Percentiles rank a stretch among this genome's conserved stretches.
phyloP scores from a whole-genome alignment of 2,329 filamentous ascomycete genomes.

The Chrysoporthe deuterocubensis region DNA sequence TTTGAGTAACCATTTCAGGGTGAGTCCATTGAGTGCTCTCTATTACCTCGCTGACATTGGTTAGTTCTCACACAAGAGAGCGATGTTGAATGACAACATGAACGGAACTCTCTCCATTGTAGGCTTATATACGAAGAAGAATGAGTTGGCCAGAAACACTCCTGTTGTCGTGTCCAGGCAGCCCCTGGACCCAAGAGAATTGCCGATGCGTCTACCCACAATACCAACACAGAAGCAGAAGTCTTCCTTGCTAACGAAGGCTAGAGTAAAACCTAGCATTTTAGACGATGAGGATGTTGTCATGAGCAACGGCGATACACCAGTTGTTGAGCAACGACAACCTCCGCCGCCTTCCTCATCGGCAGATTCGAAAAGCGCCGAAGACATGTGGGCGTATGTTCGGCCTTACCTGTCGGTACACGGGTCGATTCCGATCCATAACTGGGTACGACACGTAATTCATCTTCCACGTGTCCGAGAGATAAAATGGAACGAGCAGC shows the following conservation, averaged over 20 bases:
- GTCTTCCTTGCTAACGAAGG: neutral
- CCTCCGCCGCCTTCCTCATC: neutral
- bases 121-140: constrained; percentile 22
- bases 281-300: neutral
- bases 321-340: neutral
- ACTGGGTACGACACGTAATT: constrained; percentile 34
- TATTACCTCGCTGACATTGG: neutral
- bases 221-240: neutral
- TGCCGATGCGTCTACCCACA: constrained; percentile 18
- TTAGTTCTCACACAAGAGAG: constrained; percentile 30
- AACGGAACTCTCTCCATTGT: constrained; percentile 37
- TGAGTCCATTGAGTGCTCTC: neutral
- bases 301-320: neutral
- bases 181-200: constrained; percentile 23
- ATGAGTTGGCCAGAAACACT: constrained; percentile 9
- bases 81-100: constrained; percentile 36
- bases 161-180: constrained; percentile 33
- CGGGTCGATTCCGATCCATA: constrained; percentile 24
- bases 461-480: constrained; percentile 35
- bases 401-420: constrained; percentile 32
- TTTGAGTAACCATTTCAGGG: constrained; percentile 15
- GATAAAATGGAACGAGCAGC: constrained; percentile 36
- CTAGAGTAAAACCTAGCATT: neutral
- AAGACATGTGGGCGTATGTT: constrained; percentile 37
- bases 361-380: constrained; percentile 8